Base-by-base conservation (phyloP, 225 moss, liverwort and hornwort species). In the Pseudoscleropodium purum region DNA sequence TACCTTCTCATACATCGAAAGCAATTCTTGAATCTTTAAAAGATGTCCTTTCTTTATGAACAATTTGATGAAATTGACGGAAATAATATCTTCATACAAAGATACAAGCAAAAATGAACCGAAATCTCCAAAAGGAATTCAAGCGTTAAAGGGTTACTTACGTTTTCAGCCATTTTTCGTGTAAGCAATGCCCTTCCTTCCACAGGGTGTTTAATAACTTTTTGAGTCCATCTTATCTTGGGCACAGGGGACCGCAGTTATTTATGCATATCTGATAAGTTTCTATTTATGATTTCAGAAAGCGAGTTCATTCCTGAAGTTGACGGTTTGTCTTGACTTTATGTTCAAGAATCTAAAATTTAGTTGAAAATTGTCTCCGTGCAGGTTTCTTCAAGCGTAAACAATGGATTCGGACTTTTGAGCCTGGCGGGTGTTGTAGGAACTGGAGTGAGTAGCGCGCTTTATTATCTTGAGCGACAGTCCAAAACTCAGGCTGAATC, bases 381-480 rank as follows among this genome's bases (percentile, higher is more conserved):
- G 88, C 93, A 93, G 93, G 89, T 90, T 93, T 88, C 91, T 76
- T 86, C 92, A 34, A 87, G 87, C 70, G 79, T 83, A 52, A 88
- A 75, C 84, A 76, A 84, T 70, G 91, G 87, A 64, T 83, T 87
- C 85, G 92, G 88, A 82, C 87, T 91, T 54, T 75, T 93, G 87
- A 94, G 93, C 82, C 63, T 92, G 77, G 91, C 86, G 67, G 92
- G 94, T 83, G 69, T 90, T 75, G 87, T 92, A 39, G 94, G 94
- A 90, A 87, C 92, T 79, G 94, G 87, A 74, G 90, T 90, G 41
- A 86, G 91, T 63, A 83, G 92, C 74, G 92, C 83, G 36, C 69
- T 94, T 47, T 94, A 89, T 83, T 85, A 89, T 66, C 88, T 84
- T 69, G 94, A 94, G 92, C 92, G 90, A 41, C 94, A 93, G 89